phyloP scores from a whole-genome alignment of 1,139 yeast genomes.

The Meyerozyma guilliermondii region DNA sequence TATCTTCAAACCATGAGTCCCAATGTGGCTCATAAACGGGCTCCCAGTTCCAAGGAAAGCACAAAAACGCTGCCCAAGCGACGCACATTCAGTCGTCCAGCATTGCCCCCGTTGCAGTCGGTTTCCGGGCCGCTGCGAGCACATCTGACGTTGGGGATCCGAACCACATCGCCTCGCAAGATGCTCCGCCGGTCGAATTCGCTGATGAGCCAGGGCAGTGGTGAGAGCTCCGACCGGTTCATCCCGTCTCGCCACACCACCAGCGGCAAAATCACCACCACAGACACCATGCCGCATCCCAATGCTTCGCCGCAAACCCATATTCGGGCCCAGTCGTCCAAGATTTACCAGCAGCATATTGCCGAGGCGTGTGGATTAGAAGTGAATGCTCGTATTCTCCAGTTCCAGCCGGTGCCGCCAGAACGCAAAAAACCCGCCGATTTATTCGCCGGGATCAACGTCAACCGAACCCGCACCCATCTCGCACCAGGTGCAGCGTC shows the following conservation, averaged over 20 bases:
- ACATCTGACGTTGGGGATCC: conserved; percentile 10
- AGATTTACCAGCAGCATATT: conserved; percentile 75
- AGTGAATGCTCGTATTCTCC: conserved; percentile 76
- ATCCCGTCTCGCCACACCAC: conserved; percentile 42
- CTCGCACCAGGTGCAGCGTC: conserved; percentile 45
- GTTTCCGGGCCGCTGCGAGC: background rate
- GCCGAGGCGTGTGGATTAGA: conserved; percentile 94
- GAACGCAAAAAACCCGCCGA: conserved; percentile 56
- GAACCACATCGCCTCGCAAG: conserved; percentile 14
- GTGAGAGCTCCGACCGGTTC: conserved; percentile 30
- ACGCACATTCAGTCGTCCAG: conserved; percentile 3
- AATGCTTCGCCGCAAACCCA: conserved; percentile 50
- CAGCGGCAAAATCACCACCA: conserved; percentile 31
- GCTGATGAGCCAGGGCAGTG: conserved; percentile 22
- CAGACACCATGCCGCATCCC: conserved; percentile 32
- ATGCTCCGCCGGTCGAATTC: conserved; percentile 35
- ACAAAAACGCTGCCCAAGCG: conserved; percentile 7
- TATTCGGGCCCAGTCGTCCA: conserved; percentile 64
- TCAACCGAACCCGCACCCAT: conserved; percentile 7
- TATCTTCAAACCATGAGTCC: conserved; percentile 39
- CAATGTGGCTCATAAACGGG: conserved; percentile 25
- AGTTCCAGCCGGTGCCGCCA: conserved; percentile 86
- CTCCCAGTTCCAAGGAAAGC: conserved; percentile 19
- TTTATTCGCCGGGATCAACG: conserved; percentile 25
- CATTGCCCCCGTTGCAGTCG: conserved; percentile 1